A percentile compares a stretch with the other conserved stretches of the same genome.
Conservation (phyloP, 306 rosid genomes). For the Bauhinia variegata region DNA sequence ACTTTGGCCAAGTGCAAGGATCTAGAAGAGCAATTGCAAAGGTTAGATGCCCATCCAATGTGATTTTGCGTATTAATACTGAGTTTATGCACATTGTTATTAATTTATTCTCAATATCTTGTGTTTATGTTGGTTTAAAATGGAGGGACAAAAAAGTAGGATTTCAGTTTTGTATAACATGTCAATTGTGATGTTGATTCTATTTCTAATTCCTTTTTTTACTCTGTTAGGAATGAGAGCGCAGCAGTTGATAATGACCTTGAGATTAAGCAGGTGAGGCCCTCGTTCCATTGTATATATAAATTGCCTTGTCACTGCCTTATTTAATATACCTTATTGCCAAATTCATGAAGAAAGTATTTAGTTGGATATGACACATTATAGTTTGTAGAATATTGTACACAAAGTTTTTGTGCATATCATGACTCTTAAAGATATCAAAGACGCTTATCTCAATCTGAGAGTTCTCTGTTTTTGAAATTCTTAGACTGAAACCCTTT, state of each 20-base stretch:
- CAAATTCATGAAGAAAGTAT: conserved; percentile 1
- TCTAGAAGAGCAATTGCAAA: conserved; percentile 75
- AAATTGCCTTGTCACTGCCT: conserved; percentile 5
- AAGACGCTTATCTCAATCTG: conserved; percentile 1
- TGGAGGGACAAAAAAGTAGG: conserved; percentile 11
- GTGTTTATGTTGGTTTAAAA: conserved; percentile 18
- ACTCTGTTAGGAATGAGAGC: conserved; percentile 61
- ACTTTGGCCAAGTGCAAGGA: conserved; percentile 66
- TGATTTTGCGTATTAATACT: conserved; percentile 4
- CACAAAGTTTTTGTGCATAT: no score
- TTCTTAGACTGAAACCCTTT: conserved; percentile 27
- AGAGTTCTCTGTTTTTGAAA: conserved; percentile 17
- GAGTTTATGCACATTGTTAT: conserved; percentile 33
- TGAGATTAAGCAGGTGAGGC: conserved; percentile 68
- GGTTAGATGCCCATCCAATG: conserved; percentile 52
- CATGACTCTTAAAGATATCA: conserved; percentile 7
- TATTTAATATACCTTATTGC: conserved; percentile 1
- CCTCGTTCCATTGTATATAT: conserved; percentile 20
- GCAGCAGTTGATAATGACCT: conserved; percentile 51
- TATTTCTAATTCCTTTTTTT: conserved; percentile 34
- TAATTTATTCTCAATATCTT: conserved; percentile 5
- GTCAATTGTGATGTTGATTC: conserved; percentile 1
- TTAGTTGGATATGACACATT: background rate
- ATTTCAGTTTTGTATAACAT: background rate
- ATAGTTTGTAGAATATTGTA: no score